Conservation (phyloP, 169 alveolate species). For the Eimeria sp. region DNA sequence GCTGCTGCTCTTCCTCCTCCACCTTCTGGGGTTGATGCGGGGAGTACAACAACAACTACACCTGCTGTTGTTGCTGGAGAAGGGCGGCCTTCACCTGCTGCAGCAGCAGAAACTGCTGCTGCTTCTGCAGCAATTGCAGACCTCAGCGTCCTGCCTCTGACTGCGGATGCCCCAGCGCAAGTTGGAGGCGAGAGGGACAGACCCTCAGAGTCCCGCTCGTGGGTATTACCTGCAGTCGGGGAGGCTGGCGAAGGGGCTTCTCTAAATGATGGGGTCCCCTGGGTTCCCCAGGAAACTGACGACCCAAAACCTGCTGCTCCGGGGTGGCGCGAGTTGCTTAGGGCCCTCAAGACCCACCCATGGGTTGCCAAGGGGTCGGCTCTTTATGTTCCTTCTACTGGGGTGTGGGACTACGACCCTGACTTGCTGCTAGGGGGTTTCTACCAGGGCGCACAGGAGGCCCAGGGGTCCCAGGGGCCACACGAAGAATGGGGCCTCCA, state of each 20-base stretch:
- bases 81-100: neutral
- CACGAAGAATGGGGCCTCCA: neutral
- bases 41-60: too few relatives aligned
- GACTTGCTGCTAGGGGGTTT: neutral
- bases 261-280: neutral
- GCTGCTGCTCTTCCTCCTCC: neutral
- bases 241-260: neutral
- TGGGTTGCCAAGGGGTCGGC: conserved; percentile 32
- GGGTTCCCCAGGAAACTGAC: neutral
- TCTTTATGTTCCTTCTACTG: neutral
- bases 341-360: conserved; percentile 10
- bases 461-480: neutral
- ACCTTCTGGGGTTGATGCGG: neutral
- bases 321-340: neutral
- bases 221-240: neutral
- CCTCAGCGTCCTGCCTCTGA: neutral
- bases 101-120: neutral
- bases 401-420: conserved; percentile 15
- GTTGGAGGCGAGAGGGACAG: neutral
- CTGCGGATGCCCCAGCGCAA: neutral
- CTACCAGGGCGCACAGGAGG: neutral
- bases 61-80: neutral
- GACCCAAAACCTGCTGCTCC: neutral
- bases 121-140: neutral
- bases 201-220: neutral